Evolutionary conservation across 768 basidiomycete species (phyloP), one percentile per base, ranked within the genome.

Genomic region (Phanerochaete carnosa): DNA sequence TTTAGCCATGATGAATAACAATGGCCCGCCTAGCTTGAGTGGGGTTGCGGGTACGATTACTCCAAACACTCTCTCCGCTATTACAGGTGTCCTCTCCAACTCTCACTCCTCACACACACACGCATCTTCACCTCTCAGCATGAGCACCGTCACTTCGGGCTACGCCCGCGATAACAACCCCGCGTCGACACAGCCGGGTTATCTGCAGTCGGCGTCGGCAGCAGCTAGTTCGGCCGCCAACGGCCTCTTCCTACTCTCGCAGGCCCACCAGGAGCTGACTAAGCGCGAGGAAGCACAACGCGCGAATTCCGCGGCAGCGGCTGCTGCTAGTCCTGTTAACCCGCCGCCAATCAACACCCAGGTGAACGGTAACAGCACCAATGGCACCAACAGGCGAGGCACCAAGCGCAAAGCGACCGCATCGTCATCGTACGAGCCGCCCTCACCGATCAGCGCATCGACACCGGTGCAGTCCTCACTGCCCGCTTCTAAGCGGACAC

Each of bases 221-320:
- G 83, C 89, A 9, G 80, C 92, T 1, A 62, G 61, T 58, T 80
- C 85, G 22, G 92, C 94, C 57, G 90, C 94, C 55, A 97, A 96
- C 70, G 95, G 95, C 28, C 84, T 98, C 49, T 98, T 95, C 77
- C 80, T 98, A 51, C 86, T 98, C 56, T 90, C 88, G 0, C 95
- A 98, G 75, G 95, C 95, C 28, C 95, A 97, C 71, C 95, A 97
- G 72, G 95, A 96, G 79, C 85, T 97, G 61, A 92, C 92, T 37
- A 96, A 95, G 77, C 86, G 93, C n/a, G 94, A 96, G 74, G 90
- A 93, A 71, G 87, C 88, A 0, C 86, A 89, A 70, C 76, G 71
- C 58, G 70, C 71, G 8, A 57, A 59, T 19, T 35, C 29, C 9
- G 65, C 63, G 6, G 67, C 66, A 47, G 69, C 76, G 22, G 74